Conservation (phyloP, 441 rosid species). For the Corymbia citriodora region DNA sequence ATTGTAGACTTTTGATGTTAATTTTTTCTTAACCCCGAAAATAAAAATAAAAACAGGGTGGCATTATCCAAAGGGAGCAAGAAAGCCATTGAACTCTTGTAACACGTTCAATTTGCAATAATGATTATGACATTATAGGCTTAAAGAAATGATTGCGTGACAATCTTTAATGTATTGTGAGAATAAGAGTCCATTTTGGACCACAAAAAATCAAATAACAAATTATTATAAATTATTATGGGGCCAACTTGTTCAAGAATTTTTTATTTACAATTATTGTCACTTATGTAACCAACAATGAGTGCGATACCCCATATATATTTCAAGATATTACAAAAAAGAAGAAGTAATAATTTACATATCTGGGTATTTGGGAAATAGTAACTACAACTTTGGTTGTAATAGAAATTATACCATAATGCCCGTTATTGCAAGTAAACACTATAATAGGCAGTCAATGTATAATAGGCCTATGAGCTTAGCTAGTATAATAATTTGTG, state of each 20-base stretch:
- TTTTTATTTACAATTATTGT: neutral
- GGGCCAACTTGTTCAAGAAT: too few relatives aligned
- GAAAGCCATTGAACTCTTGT: neutral
- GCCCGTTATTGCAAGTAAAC: neutral
- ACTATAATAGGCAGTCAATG: neutral
- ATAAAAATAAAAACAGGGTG: neutral
- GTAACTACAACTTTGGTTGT: neutral
- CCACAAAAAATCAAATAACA: too few relatives aligned
- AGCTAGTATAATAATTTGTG: too few relatives aligned
- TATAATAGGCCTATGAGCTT: neutral
- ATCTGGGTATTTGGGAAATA: neutral
- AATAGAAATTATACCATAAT: neutral
- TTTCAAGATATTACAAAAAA: neutral
- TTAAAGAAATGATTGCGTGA: too few relatives aligned
- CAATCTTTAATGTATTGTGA: too few relatives aligned
- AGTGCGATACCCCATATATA: neutral
- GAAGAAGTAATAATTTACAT: neutral
- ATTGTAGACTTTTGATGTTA: too few relatives aligned
- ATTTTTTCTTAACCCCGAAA: too few relatives aligned
- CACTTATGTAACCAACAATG: neutral
- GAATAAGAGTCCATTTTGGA: too few relatives aligned
- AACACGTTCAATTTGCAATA: neutral
- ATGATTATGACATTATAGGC: neutral
- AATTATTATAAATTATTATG: too few relatives aligned
- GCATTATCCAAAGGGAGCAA: neutral